phyloP scores from a whole-genome alignment of 139 green algal genomes.

The Micromonas pusilla region DNA sequence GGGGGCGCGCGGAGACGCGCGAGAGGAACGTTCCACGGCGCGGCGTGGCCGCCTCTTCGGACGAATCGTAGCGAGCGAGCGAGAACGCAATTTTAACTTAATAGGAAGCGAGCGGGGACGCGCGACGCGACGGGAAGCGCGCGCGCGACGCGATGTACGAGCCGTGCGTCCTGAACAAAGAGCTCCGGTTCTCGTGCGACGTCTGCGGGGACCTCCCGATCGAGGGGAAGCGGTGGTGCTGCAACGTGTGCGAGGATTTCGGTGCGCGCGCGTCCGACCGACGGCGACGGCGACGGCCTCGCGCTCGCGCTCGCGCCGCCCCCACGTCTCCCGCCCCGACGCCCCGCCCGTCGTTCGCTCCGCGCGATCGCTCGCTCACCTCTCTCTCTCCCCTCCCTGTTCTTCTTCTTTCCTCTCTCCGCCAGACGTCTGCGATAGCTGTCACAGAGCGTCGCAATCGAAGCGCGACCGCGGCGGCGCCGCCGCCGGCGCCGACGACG shows the following conservation, averaged over 20 bases:
- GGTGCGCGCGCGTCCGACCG: not conserved
- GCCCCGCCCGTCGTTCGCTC: too few species aligned
- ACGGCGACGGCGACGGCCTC: not conserved
- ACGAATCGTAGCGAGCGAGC: too few species aligned
- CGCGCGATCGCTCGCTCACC: too few species aligned
- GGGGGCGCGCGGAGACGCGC: too few species aligned
- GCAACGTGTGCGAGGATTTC: slow-evolving; percentile 18
- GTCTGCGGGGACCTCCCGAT: slow-evolving; percentile 15
- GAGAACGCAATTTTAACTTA: too few species aligned
- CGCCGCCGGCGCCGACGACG: not conserved
- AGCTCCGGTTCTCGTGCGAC: slow-evolving; percentile 21
- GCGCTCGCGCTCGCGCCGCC: not conserved
- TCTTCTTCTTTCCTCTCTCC: too few species aligned
- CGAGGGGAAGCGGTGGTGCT: not conserved
- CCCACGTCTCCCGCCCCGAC: too few species aligned
- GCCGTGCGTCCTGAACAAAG: not conserved
- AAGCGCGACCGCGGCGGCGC: not conserved
- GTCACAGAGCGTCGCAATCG: slow-evolving; percentile 2
- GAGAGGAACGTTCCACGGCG: too few species aligned
- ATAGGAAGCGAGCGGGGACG: too few species aligned
- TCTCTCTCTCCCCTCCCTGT: too few species aligned
- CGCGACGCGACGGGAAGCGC: too few species aligned
- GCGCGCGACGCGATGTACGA: slow-evolving; percentile 26
- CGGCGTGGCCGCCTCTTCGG: too few species aligned
- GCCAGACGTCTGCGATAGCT: slow-evolving; percentile 12